A percentile compares a stretch with the other conserved stretches of the same genome.
Evolutionary conservation across 2,329 filamentous ascomycete species (phyloP).

Genomic region (Dothiorella sarmentorum): DNA sequence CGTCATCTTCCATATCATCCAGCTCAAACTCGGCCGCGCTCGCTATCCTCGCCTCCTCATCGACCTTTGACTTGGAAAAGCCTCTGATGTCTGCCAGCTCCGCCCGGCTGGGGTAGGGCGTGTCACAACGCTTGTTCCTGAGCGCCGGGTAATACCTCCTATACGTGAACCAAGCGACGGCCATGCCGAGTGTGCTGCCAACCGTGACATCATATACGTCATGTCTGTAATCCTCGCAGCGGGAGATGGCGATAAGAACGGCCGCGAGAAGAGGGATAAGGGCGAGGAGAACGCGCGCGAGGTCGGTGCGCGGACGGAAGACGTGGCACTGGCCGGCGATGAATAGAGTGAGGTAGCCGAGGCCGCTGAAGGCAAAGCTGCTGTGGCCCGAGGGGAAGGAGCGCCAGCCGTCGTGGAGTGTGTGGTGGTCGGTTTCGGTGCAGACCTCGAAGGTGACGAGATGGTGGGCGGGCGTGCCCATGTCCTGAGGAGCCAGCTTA

Average conservation of each 20-base stretch:
- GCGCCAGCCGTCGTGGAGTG: slow-evolving; percentile 77
- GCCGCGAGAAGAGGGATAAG: slow-evolving; percentile 56
- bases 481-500: slow-evolving; percentile 22
- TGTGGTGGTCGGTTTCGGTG: slow-evolving; percentile 65
- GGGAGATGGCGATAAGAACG: slow-evolving; percentile 57
- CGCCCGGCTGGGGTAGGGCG: slow-evolving; percentile 45
- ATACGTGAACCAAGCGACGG: slow-evolving; percentile 57
- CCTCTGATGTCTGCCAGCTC: slow-evolving; percentile 30
- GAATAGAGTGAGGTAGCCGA: slow-evolving; percentile 71
- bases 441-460: slow-evolving; percentile 66
- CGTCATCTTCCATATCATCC: slow-evolving; percentile 28
- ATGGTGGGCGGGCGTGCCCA: slow-evolving; percentile 53
- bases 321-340: slow-evolving; percentile 63
- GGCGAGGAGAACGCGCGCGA: slow-evolving; percentile 53
- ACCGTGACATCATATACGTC: slow-evolving; percentile 61
- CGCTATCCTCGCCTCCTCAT: slow-evolving; percentile 39
- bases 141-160: slow-evolving; percentile 58
- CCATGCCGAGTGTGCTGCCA: slow-evolving; percentile 53
- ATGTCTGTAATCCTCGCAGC: slow-evolving; percentile 62
- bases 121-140: slow-evolving; percentile 48
- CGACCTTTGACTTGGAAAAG: slow-evolving; percentile 42
- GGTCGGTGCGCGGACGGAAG: slow-evolving; percentile 56
- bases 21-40: slow-evolving; percentile 34
- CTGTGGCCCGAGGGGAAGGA: slow-evolving; percentile 80
- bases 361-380: slow-evolving; percentile 73